These are phyloP conservation scores for Penicillium concentricum DNA, from an alignment of 2,329 filamentous ascomycete species.

Conservation along the genomic window DNA sequence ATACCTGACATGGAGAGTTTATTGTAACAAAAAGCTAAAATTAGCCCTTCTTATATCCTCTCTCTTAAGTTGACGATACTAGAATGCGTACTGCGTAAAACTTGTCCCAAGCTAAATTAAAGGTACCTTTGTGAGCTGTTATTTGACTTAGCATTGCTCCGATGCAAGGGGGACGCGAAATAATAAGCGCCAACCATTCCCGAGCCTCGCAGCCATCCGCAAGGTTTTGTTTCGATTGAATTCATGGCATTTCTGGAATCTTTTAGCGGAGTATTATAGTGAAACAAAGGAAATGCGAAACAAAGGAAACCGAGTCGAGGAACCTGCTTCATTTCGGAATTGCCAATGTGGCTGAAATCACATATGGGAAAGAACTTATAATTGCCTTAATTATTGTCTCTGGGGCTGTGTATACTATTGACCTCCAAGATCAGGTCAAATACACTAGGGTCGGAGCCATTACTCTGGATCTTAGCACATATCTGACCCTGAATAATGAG, in stretches of 20 bases:
- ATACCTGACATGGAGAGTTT: neutral
- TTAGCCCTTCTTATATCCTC: neutral
- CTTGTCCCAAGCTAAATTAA: neutral
- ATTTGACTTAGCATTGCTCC: conserved; percentile 18
- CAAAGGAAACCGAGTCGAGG: neutral
- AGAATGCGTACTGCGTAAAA: conserved; percentile 7
- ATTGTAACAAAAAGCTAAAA: neutral
- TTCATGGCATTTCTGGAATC: neutral
- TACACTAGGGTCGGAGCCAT: neutral
- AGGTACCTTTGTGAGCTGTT: conserved; percentile 8
- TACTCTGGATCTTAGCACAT: neutral
- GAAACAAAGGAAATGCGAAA: neutral
- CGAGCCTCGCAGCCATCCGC: conserved; percentile 6
- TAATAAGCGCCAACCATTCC: conserved; percentile 11
- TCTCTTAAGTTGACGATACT: neutral
- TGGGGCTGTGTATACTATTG: neutral
- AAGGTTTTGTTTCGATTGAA: conserved; percentile 12
- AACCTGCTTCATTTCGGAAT: neutral
- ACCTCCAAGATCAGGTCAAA: neutral
- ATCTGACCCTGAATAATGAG: neutral
- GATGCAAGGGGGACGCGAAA: conserved; percentile 22
- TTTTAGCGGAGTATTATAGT: neutral
- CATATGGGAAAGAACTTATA: no score
- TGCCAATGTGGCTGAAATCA: neutral
- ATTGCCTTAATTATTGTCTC: neutral